phyloP scores from a whole-genome alignment of 495 filamentous ascomycete genomes.

The Choiromyces venosus region DNA sequence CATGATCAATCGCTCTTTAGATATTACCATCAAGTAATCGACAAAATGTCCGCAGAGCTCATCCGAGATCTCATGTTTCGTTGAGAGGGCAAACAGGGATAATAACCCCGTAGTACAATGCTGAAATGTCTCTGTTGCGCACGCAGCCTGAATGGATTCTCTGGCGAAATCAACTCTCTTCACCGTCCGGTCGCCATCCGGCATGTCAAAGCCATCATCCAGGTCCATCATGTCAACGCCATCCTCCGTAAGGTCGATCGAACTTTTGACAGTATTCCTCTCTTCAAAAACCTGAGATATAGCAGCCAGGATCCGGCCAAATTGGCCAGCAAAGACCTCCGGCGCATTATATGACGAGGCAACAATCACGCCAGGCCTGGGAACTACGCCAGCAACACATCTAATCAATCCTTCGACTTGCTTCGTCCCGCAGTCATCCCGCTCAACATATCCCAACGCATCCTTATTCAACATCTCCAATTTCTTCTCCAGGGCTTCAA shows the following conservation, averaged over 20 bases:
- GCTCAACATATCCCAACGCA: slow-evolving; percentile 27
- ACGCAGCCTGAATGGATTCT: slow-evolving; percentile 50
- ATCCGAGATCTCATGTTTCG: slow-evolving; percentile 8
- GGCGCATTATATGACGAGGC: slow-evolving; percentile 13
- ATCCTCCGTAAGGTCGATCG: slow-evolving; percentile 20
- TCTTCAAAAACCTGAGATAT: slow-evolving; percentile 50
- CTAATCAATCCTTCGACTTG: slow-evolving; percentile 37
- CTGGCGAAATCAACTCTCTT: slow-evolving; percentile 49
- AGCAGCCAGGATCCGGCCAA: slow-evolving; percentile 43
- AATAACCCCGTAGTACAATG: slow-evolving; percentile 34
- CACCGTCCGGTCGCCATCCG: slow-evolving; percentile 51
- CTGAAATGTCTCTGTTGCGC: slow-evolving; percentile 48
- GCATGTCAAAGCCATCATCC: slow-evolving; percentile 60
- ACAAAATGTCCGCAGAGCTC: slow-evolving; percentile 31
- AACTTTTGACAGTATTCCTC: slow-evolving; percentile 24
- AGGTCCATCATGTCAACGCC: slow-evolving; percentile 66
- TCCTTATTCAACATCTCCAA: slow-evolving; percentile 13
- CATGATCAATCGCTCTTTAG: slow-evolving; percentile 36
- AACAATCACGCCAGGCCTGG: slow-evolving; percentile 39
- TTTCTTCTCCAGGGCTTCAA: slow-evolving; percentile 43
- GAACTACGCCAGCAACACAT: slow-evolving; percentile 34
- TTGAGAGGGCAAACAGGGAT: slow-evolving; percentile 28
- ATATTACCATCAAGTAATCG: slow-evolving; percentile 29
- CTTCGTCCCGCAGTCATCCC: slow-evolving; percentile 31
- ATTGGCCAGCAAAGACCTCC: slow-evolving; percentile 14